phyloP scores from a whole-genome alignment of 2,329 filamentous ascomycete species.

The Volutella citrinella region DNA sequence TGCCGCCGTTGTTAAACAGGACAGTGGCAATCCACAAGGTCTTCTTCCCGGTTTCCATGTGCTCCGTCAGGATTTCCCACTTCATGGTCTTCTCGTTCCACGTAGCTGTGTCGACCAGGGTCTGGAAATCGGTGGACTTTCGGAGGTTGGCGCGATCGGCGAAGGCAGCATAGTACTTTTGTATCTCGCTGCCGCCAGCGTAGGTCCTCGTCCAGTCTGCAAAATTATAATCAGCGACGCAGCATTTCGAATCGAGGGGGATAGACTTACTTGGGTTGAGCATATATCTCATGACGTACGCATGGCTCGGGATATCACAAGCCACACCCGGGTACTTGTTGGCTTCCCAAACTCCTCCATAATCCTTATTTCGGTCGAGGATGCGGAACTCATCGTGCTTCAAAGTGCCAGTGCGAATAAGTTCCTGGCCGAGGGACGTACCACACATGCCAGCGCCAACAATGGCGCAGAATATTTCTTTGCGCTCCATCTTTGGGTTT shows the following conservation, averaged over 20 bases:
- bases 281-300: constrained; percentile 3
- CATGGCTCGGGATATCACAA: constrained; percentile 4
- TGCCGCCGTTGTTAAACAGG: constrained; percentile 3
- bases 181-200: constrained; percentile 2
- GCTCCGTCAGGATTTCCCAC: constrained; percentile 1
- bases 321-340: constrained; percentile 3
- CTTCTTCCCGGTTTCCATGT: constrained; percentile 1
- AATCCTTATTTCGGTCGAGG: constrained; percentile 3
- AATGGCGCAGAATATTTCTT: constrained; percentile 4
- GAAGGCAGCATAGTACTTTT: constrained; percentile 2
- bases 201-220: constrained; percentile 2
- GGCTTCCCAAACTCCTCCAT: constrained; percentile 4
- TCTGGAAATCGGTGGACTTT: neutral
- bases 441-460: constrained; percentile 3
- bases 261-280: constrained; percentile 1
- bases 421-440: neutral
- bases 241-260: neutral
- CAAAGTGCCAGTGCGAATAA: neutral
- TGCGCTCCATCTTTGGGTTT: constrained; percentile 1
- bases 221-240: neutral
- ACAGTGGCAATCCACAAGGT: constrained; percentile 2
- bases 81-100: constrained; percentile 1
- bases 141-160: constrained; percentile 1
- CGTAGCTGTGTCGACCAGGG: constrained; percentile 1
- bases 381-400: constrained; percentile 3